Base-by-base conservation (phyloP, 2,329 filamentous ascomycete genomes). In the Cryphonectria carpinicola region DNA sequence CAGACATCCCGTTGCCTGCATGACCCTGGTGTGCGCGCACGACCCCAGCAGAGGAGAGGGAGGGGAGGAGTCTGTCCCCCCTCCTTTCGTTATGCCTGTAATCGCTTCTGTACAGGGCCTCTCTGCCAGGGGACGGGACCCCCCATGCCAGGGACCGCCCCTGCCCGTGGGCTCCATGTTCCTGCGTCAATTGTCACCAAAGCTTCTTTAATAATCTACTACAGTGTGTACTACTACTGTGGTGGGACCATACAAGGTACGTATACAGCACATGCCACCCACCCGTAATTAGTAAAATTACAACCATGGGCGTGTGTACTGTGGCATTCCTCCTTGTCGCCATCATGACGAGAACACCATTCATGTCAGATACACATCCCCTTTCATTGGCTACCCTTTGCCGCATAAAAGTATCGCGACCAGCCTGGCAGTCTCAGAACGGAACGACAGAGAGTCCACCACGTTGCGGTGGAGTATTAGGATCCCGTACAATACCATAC, bases 131-230 rank as follows among this genome's bases (percentile, higher is more conserved):
- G 19, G n/a, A 19, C 17, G 32, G 46, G 43, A 2, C 11, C 32
- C 35, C 32, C 35, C 10, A 25, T 11, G 64, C 10, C 65, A 66
- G 52, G 65, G 65, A 19, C 54, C 2, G 37, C 32, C 65, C 65
- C 66, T 68, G 66, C 35, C 49, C 58, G 7, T 22, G n/a, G 19
- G 39, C 66, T 64, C 66, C 66, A 64, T 37, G 66, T 68, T 68
- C 66, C 66, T 68, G 66, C 66, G 43, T 68, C 43, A 3, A 35
- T 52, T 28, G 66, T 52, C 49, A 19, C 41, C 61, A 13, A 32
- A 46, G 14, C 37, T 49, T 65, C 17, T 46, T 46, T 35, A 46
- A 49, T 49, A 5, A 49, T 3, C 46, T n/a, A 22, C 46, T n/a
- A 49, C 22, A 22, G 46, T n/a, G 46, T 49, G 46, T n/a, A n/a